Evolutionary conservation across 1,284 basidiomycete species (phyloP).

Genomic region (Sphaerobolus stellatus): DNA sequence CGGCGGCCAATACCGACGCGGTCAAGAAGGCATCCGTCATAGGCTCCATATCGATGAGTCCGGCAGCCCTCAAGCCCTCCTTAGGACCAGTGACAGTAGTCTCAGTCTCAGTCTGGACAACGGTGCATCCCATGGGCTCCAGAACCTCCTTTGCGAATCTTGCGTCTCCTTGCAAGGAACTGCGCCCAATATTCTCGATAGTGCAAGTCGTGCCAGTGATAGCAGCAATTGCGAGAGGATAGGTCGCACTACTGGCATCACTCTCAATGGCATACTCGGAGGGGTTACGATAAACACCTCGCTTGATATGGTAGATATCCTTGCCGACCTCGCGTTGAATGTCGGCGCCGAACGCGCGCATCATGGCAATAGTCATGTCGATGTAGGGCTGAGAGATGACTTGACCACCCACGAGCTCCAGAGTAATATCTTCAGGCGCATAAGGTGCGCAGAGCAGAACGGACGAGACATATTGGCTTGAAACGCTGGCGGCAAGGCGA

Average conservation of each 20-base stretch:
- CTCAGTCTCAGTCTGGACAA: constrained; percentile 83
- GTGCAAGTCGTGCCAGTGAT: constrained; percentile 95
- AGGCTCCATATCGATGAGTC: constrained; percentile 96
- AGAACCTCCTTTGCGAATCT: constrained; percentile 93
- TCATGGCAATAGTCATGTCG: constrained; percentile 99
- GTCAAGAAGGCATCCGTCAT: constrained; percentile 99
- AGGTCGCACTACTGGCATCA: constrained; percentile 95
- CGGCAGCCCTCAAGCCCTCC: constrained; percentile 76
- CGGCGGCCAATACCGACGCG: constrained; percentile 88
- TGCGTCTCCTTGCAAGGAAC: constrained; percentile 94
- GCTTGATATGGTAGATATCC: constrained; percentile 84
- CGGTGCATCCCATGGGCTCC: constrained; percentile 91
- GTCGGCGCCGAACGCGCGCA: constrained; percentile 88
- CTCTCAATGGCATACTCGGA: constrained; percentile 87
- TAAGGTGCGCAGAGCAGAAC: constrained; percentile 97
- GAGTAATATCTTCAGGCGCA: too few species aligned
- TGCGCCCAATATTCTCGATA: constrained; percentile 87
- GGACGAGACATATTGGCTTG: constrained; percentile 97
- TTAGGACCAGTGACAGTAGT: constrained; percentile 93
- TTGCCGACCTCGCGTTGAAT: constrained; percentile 74
- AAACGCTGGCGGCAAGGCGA: constrained; percentile 90
- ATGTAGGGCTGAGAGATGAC: constrained; percentile 99
- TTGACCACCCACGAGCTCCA: constrained; percentile 86
- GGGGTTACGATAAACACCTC: constrained; percentile 78
- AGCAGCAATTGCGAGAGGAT: constrained; percentile 95